phyloP scores from a whole-genome alignment of 2,329 filamentous ascomycete species.

The Colletotrichum theobromicola region DNA sequence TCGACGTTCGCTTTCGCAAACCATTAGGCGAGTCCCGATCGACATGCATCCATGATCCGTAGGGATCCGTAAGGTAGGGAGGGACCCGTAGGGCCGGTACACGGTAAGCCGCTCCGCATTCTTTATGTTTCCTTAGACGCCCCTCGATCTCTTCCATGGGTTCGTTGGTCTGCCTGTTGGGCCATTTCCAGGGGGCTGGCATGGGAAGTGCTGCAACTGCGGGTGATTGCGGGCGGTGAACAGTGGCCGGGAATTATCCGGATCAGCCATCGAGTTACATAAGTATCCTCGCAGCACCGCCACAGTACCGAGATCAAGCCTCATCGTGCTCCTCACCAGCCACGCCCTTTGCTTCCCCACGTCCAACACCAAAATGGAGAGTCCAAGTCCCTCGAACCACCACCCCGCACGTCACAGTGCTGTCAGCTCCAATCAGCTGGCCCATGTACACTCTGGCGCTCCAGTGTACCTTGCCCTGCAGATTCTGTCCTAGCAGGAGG shows the following conservation, averaged over 20 bases:
- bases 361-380: neutral
- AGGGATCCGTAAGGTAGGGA: no score
- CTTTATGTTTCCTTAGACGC: neutral
- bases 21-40: neutral
- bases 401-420: neutral
- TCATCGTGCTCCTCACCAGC: neutral
- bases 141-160: neutral
- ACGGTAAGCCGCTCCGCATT: neutral
- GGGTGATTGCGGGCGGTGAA: neutral
- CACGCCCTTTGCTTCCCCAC: neutral
- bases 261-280: neutral
- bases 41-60: neutral
- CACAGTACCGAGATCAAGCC: neutral
- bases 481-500: neutral
- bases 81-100: neutral
- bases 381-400: neutral
- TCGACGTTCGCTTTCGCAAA: neutral
- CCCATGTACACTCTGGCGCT: neutral
- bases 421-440: neutral
- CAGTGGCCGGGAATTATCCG: neutral
- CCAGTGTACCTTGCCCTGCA: neutral
- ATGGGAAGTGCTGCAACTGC: neutral
- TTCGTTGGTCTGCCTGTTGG: neutral
- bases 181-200: neutral
- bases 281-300: neutral